Base-by-base conservation (phyloP, 2,329 filamentous ascomycete genomes). In the Dothidotthia symphoricarpi region DNA sequence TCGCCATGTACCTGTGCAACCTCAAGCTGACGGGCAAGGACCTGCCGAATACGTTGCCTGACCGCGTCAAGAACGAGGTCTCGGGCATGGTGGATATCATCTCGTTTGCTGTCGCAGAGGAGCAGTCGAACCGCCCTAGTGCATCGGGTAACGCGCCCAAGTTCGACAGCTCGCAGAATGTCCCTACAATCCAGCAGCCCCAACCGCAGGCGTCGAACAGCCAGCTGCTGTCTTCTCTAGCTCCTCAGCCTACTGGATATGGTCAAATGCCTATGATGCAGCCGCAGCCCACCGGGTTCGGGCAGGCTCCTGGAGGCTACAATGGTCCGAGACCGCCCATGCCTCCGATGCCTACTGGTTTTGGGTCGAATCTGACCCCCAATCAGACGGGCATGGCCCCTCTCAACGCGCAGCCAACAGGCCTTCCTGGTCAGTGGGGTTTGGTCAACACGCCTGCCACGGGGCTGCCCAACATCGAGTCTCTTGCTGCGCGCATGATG, bases 61-160 rank as follows among this genome's bases (percentile, higher is more conserved):
- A 96, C 22, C 85, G 81, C 42, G 83, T 98, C 50, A 86, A 83
- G 72, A 98, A 98, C 58, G 93, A 98, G 67, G 93, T 98, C 13
- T 97, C 91, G 3, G 95, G 93, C 69, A 97, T 98, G 90, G 93
- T 98, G 27, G 93, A 98, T 63, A 98, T 98, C 39, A 98, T 98
- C 62, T 95, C 89, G 43, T 98, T 98, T 64, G 88, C 85, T 53
- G 80, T 96, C 16, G 82, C 81, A 1, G 93, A 98, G 49, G 85
- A 91, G 17, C 73, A 72, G 11, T 53, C 71, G 12, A 67, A 68
- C 27, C 69, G 77, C 14, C 67, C 76, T n/a, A 40, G 54, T n/a
- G 70, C 73, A 3, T 74, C 74, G 36, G 80, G 74, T 43, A 90
- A 87, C 65, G 80, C 80, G 12, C 83, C 87, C 1, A 84, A 81